These are phyloP conservation scores for Ogataea pignaliae DNA, from an alignment of 805 yeast genomes.

Conservation along the genomic window DNA sequence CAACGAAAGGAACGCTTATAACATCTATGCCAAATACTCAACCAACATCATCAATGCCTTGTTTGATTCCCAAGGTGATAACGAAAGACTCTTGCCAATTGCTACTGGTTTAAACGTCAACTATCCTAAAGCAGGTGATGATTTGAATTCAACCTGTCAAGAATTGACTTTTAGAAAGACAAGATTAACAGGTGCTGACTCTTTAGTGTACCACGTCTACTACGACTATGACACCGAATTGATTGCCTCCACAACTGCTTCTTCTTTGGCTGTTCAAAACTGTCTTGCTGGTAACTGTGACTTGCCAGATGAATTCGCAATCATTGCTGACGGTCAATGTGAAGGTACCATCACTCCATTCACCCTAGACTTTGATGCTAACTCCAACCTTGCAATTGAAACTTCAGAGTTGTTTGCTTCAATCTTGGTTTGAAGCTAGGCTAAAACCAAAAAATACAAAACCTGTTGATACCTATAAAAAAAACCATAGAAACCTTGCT, in stretches of 20 bases:
- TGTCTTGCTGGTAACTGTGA: slow-evolving; percentile 40
- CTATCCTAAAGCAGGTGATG: slow-evolving; percentile 42
- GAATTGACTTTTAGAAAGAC: slow-evolving; percentile 40
- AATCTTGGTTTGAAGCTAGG: neutral
- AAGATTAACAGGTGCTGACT: slow-evolving; percentile 41
- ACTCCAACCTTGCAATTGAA: neutral
- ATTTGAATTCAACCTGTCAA: slow-evolving; percentile 32
- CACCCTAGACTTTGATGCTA: slow-evolving; percentile 43
- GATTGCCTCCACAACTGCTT: slow-evolving; percentile 15
- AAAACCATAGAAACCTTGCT: too few relatives aligned
- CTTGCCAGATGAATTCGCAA: slow-evolving; percentile 40
- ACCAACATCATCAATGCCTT: slow-evolving; percentile 36
- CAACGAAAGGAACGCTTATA: slow-evolving; percentile 37
- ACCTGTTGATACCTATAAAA: too few relatives aligned
- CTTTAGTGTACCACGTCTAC: slow-evolving; percentile 28
- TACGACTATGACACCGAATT: slow-evolving; percentile 39
- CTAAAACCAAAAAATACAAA: too few relatives aligned
- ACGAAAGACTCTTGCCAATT: slow-evolving; percentile 36
- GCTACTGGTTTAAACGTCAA: slow-evolving; percentile 46
- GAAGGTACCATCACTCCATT: slow-evolving; percentile 42
- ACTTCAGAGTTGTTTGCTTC: neutral
- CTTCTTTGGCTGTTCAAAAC: slow-evolving; percentile 17
- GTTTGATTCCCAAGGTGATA: slow-evolving; percentile 35
- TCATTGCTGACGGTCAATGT: slow-evolving; percentile 31
- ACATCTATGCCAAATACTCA: slow-evolving; percentile 40